These are phyloP conservation scores for Plasmopara muralis DNA, from an alignment of 352 stramenopile genomes.

Conservation along the genomic window DNA sequence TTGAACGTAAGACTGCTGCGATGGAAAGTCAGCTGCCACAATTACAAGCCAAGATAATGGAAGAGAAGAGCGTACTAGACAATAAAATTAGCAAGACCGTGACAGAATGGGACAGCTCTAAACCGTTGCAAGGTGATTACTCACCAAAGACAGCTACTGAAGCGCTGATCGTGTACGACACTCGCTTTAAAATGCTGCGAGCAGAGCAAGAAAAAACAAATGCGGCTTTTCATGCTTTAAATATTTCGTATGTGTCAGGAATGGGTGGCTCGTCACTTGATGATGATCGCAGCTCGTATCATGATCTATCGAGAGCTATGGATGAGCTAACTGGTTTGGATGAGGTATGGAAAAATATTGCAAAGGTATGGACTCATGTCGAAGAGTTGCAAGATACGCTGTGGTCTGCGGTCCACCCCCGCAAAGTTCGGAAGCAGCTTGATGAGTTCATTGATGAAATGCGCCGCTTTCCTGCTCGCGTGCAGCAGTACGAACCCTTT, in stretches of 20 bases:
- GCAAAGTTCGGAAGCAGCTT: slow-evolving; percentile 94
- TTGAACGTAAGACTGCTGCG: slow-evolving; percentile 81
- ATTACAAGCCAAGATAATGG: slow-evolving; percentile 95
- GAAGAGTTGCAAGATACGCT: slow-evolving; percentile 91
- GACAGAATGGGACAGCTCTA: slow-evolving; percentile 71
- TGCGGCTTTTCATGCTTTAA: slow-evolving; percentile 94
- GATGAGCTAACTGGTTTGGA: slow-evolving; percentile 94
- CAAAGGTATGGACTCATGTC: slow-evolving; percentile 82
- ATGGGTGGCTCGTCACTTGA: slow-evolving; percentile 48
- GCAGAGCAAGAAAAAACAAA: slow-evolving; percentile 94
- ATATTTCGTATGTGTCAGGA: slow-evolving; percentile 59
- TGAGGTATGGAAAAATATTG: slow-evolving; percentile 96
- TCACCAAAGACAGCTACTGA: slow-evolving; percentile 70
- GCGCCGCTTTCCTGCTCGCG: slow-evolving; percentile 91
- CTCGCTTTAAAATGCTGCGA: slow-evolving; percentile 71
- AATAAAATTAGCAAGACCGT: slow-evolving; percentile 75
- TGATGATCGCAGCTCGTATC: slow-evolving; percentile 73
- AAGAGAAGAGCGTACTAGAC: slow-evolving; percentile 90
- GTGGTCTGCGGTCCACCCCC: slow-evolving; percentile 91
- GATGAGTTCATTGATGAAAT: slow-evolving; percentile 96
- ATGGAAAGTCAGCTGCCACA: slow-evolving; percentile 97
- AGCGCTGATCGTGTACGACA: slow-evolving; percentile 79
- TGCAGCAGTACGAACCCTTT: slow-evolving; percentile 98
- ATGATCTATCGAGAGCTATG: slow-evolving; percentile 59
- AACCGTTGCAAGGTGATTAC: slow-evolving; percentile 69